Conservation (phyloP, 331 rosid genomes). For the Arachis monticola region DNA sequence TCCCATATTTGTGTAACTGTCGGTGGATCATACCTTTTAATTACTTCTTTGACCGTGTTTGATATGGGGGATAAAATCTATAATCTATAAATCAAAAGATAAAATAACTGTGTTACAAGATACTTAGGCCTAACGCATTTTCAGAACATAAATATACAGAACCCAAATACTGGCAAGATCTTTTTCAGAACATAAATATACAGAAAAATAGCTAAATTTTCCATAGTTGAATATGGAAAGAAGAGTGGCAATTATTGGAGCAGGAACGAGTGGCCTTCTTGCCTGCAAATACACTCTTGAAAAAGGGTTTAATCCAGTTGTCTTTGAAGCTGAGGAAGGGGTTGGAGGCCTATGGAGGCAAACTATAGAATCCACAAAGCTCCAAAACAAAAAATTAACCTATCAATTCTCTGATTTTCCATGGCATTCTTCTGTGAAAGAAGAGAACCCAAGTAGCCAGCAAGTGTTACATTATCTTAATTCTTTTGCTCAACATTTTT, state of each 20-base stretch:
- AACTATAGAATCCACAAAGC: conserved; percentile 54
- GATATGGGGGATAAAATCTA: too few species aligned
- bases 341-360: conserved; percentile 63
- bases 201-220: too few species aligned
- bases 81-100: too few species aligned
- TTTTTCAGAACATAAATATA: too few species aligned
- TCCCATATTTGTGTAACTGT: too few species aligned
- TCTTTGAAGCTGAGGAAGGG: conserved; percentile 51
- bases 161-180: too few species aligned
- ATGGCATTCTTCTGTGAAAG: conserved; percentile 53
- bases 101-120: too few species aligned
- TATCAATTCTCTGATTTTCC: conserved; percentile 55
- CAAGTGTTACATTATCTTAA: conserved; percentile 49
- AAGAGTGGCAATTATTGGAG: conserved; percentile 54
- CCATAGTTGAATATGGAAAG: conserved; percentile 39
- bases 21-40: too few species aligned
- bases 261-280: conserved; percentile 55
- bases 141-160: too few species aligned
- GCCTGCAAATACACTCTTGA: conserved; percentile 49
- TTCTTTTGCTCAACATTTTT: conserved; percentile 54
- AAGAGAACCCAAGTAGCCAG: conserved; percentile 41
- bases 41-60: too few species aligned
- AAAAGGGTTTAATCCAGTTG: conserved; percentile 49
- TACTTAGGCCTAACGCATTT: too few species aligned
- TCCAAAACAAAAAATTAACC: conserved; percentile 40